A percentile compares a stretch with the other conserved stretches of the same genome.
Evolutionary conservation across 306 rosid genomes (phyloP).

Genomic region (Vigna mungo): DNA sequence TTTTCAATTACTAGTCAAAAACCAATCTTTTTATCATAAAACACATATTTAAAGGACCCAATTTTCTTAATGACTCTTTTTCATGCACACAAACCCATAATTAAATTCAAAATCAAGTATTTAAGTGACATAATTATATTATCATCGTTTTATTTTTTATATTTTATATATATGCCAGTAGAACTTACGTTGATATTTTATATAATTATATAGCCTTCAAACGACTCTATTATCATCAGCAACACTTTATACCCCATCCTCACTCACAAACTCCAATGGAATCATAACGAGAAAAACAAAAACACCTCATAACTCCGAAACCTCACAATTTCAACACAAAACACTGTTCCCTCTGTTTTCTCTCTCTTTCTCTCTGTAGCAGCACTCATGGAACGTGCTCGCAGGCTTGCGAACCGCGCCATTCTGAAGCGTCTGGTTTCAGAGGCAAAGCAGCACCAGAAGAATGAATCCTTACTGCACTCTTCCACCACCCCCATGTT

Average conservation of each 20-base stretch:
- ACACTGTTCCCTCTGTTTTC: slow-evolving; percentile 26
- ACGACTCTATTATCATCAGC: slow-evolving; percentile 36
- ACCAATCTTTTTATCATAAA: too few relatives aligned
- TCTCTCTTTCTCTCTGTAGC: neutral
- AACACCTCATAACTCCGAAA: neutral
- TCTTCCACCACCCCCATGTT: slow-evolving; percentile 61
- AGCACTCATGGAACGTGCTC: slow-evolving; percentile 90
- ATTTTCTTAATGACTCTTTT: neutral
- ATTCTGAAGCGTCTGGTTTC: slow-evolving; percentile 84
- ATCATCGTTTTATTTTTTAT: neutral
- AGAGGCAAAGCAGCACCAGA: slow-evolving; percentile 72
- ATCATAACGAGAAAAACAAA: slow-evolving; percentile 25
- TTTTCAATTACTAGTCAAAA: neutral
- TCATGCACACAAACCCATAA: neutral
- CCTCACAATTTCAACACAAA: neutral
- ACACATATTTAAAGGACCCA: neutral
- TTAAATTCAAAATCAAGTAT: neutral
- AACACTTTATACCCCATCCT: slow-evolving; percentile 22
- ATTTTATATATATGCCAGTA: neutral
- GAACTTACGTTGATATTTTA: neutral
- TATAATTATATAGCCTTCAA: slow-evolving; percentile 21
- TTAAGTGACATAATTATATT: neutral
- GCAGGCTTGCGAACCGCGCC: slow-evolving; percentile 88
- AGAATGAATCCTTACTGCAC: slow-evolving; percentile 58
- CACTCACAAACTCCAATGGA: slow-evolving; percentile 48